These are phyloP conservation scores for Leishmania mexicana DNA, from an alignment of 208 protist species.

Conservation along the genomic window DNA sequence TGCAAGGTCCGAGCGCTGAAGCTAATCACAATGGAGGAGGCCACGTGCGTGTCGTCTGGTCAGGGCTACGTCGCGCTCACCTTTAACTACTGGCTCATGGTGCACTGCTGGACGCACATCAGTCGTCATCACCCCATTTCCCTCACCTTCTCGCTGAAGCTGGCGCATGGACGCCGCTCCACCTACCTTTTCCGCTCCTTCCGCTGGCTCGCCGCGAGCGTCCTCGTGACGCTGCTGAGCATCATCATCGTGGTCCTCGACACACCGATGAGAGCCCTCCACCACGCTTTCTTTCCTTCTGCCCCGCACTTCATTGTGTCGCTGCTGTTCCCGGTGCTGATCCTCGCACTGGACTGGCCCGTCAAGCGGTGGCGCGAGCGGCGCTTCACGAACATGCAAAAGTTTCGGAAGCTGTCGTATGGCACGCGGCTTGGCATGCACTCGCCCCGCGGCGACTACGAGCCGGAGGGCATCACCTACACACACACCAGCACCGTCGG, in stretches of 20 bases:
- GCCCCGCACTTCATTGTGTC: conserved; percentile 59
- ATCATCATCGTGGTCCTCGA: conserved; percentile 57
- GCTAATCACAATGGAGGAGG: conserved; percentile 34
- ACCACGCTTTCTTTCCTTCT: conserved; percentile 63
- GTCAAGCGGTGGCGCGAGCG: conserved; percentile 85
- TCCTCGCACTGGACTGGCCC: conserved; percentile 75
- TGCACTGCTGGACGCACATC: conserved; percentile 91
- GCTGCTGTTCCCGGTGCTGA: conserved; percentile 66
- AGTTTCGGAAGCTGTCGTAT: conserved; percentile 87
- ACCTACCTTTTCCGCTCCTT: conserved; percentile 77
- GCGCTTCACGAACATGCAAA: conserved; percentile 87
- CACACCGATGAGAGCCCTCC: conserved; percentile 34
- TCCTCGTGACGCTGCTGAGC: conserved; percentile 56
- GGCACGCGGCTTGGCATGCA: conserved; percentile 93
- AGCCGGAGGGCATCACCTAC: conserved; percentile 72
- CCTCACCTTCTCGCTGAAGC: conserved; percentile 65
- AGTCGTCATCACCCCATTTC: conserved; percentile 84
- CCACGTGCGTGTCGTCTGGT: conserved; percentile 53
- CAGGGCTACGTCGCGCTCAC: conserved; percentile 84
- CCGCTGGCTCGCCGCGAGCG: conserved; percentile 65
- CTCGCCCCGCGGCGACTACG: conserved; percentile 89
- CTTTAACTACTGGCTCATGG: conserved; percentile 90
- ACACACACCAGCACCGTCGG: conserved; percentile 10
- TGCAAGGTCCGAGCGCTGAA: conserved; percentile 47
- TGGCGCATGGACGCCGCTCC: conserved; percentile 65